A percentile compares a stretch with the other conserved stretches of the same genome.
These are phyloP conservation scores for Lentinus polychrous DNA, from an alignment of 1,284 basidiomycete species.

Conservation along the genomic window DNA sequence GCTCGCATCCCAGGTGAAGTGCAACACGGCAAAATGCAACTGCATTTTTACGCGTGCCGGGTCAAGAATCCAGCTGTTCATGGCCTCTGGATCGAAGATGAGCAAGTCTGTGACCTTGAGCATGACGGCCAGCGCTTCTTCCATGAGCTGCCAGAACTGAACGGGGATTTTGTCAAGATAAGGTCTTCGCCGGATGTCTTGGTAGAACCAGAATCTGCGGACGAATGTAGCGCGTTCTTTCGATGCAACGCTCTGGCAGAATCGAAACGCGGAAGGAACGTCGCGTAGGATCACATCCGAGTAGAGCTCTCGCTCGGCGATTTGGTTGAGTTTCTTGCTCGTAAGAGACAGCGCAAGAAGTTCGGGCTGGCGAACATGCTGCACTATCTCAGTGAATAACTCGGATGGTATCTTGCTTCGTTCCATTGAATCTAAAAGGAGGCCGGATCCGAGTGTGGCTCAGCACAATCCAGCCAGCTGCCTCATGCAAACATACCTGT, in stretches of 20 bases:
- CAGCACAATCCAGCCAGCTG: too few species aligned
- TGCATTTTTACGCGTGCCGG: conserved; percentile 20
- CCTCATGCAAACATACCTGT: too few species aligned
- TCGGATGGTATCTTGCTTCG: conserved; percentile 10
- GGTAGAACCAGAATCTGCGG: conserved; percentile 21
- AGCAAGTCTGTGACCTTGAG: conserved; percentile 21
- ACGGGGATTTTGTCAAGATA: conserved; percentile 11
- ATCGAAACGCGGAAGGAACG: conserved; percentile 12
- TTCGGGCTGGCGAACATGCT: conserved; percentile 15
- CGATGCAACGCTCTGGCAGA: conserved; percentile 16
- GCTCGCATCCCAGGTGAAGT: conserved; percentile 22
- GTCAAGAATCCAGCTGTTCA: conserved; percentile 23
- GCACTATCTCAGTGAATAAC: conserved; percentile 17
- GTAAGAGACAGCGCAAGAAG: conserved; percentile 19
- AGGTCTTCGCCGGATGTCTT: conserved; percentile 14
- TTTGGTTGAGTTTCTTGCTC: conserved; percentile 20
- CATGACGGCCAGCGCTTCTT: conserved; percentile 18
- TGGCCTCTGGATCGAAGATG: conserved; percentile 18
- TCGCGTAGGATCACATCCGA: conserved; percentile 19
- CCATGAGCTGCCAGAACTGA: conserved; percentile 23
- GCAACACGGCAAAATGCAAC: conserved; percentile 20
- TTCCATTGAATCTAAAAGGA: background rate
- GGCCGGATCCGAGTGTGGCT: too few species aligned
- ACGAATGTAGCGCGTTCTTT: conserved; percentile 19
- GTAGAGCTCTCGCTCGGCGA: conserved; percentile 25